Percentiles rank a stretch among this genome's conserved stretches.
These are phyloP conservation scores for Penicillium riverlandense DNA, from an alignment of 495 filamentous ascomycete species.

Conservation along the genomic window DNA sequence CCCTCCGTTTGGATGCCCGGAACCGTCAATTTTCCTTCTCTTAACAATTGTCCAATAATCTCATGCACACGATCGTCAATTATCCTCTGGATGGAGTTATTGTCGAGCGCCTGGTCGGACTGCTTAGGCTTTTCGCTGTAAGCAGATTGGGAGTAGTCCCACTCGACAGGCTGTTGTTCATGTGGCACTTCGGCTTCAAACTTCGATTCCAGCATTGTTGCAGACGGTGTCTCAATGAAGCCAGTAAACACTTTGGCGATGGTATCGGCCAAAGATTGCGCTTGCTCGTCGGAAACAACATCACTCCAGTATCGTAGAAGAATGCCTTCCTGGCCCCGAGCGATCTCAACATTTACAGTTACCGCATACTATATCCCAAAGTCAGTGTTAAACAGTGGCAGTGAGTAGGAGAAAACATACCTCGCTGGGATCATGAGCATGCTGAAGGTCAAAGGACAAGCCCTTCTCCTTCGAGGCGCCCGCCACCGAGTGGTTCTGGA, in stretches of 20 bases:
- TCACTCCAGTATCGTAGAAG: slow-evolving; percentile 43
- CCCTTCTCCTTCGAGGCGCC: slow-evolving; percentile 24
- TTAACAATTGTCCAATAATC: slow-evolving; percentile 32
- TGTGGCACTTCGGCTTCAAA: slow-evolving; percentile 3
- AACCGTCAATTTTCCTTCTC: slow-evolving; percentile 25
- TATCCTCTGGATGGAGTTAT: slow-evolving; percentile 23
- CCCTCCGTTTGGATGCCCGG: slow-evolving; percentile 9
- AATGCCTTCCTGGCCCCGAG: slow-evolving; percentile 35
- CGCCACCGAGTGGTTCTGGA: slow-evolving; percentile 36
- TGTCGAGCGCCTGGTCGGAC: slow-evolving; percentile 11
- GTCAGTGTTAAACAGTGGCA: background rate
- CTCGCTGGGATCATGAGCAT: slow-evolving; percentile 42
- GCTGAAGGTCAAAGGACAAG: slow-evolving; percentile 31
- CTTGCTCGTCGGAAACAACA: slow-evolving; percentile 34
- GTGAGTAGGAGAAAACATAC: slow-evolving; percentile 15
- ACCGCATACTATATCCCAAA: slow-evolving; percentile 29
- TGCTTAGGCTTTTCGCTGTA: slow-evolving; percentile 8
- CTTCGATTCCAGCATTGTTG: slow-evolving; percentile 13
- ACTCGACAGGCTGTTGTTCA: slow-evolving; percentile 1
- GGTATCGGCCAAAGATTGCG: slow-evolving; percentile 18
- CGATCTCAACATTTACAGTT: slow-evolving; percentile 41
- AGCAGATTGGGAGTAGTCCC: slow-evolving; percentile 8
- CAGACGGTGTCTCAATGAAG: slow-evolving; percentile 25
- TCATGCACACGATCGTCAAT: slow-evolving; percentile 37
- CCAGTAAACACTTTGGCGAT: slow-evolving; percentile 27